A percentile compares a stretch with the other conserved stretches of the same genome.
Conservation (phyloP, 1,284 basidiomycete genomes). For the Ustilago sp. region DNA sequence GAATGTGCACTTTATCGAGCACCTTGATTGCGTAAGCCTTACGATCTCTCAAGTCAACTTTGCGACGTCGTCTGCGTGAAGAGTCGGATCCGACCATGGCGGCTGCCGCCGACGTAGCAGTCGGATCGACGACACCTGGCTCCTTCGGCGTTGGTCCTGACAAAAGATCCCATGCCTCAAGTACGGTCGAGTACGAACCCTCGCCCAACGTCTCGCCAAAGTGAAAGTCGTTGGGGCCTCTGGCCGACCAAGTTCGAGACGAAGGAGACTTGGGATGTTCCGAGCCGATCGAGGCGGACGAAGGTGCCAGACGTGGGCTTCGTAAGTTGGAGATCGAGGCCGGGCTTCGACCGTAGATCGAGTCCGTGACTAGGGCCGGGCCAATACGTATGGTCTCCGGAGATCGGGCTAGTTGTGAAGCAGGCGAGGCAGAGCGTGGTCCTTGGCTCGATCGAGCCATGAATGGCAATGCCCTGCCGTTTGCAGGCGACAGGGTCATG, state of each 20-base stretch:
- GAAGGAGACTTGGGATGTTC: constrained; percentile 29
- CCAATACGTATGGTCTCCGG: constrained; percentile 47
- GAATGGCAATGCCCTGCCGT: constrained; percentile 5
- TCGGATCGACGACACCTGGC: constrained; percentile 32
- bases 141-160: constrained; percentile 42
- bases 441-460: constrained; percentile 14
- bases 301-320: constrained; percentile 33
- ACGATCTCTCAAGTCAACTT: constrained; percentile 38
- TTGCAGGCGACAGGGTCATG: constrained; percentile 30
- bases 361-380: constrained; percentile 27
- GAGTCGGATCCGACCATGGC: constrained; percentile 53
- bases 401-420: constrained; percentile 40
- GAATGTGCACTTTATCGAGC: constrained; percentile 68
- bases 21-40: constrained; percentile 67
- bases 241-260: constrained; percentile 25
- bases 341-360: constrained; percentile 45
- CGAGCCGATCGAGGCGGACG: constrained; percentile 14
- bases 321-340: constrained; percentile 36
- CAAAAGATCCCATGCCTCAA: constrained; percentile 67
- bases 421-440: constrained; percentile 38
- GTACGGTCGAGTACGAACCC: constrained; percentile 68
- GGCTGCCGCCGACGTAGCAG: constrained; percentile 42
- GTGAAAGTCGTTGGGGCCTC: constrained; percentile 63
- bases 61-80: constrained; percentile 20
- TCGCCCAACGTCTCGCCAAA: constrained; percentile 68